Evolutionary conservation across 2,329 filamentous ascomycete species (phyloP).

Genomic region (Claviceps capensis): DNA sequence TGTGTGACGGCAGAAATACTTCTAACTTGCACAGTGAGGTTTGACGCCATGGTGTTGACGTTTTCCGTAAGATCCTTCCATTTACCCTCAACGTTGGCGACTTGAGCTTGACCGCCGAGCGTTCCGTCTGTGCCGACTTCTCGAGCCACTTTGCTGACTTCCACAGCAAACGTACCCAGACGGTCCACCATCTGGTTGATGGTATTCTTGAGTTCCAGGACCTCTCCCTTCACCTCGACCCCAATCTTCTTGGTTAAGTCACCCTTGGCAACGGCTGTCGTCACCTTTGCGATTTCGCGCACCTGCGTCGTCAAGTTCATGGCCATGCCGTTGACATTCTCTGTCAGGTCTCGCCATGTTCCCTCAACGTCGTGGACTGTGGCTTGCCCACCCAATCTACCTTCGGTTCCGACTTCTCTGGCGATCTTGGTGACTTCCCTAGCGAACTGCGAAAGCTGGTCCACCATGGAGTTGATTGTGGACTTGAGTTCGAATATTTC

Average conservation of each 20-base stretch:
- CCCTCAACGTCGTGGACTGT: conserved; percentile 93
- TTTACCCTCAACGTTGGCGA: conserved; percentile 91
- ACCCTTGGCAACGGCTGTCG: conserved; percentile 84
- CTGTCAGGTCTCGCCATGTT: conserved; percentile 91
- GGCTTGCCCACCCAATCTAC: conserved; percentile 84
- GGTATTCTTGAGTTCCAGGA: conserved; percentile 87
- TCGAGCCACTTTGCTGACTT: conserved; percentile 88
- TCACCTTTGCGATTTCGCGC: conserved; percentile 92
- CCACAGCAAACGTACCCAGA: conserved; percentile 86
- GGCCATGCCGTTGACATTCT: conserved; percentile 96
- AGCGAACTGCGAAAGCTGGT: conserved; percentile 91
- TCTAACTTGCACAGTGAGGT: conserved; percentile 62
- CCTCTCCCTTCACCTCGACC: conserved; percentile 86
- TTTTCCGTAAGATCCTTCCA: conserved; percentile 96
- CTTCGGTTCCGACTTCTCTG: conserved; percentile 91
- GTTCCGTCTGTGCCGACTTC: conserved; percentile 95
- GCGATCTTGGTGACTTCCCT: conserved; percentile 95
- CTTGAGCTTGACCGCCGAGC: conserved; percentile 82
- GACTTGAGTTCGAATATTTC: conserved; percentile 92
- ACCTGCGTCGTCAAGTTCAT: conserved; percentile 97
- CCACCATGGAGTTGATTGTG: conserved; percentile 99
- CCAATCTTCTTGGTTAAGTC: conserved; percentile 94
- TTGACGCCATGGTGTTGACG: conserved; percentile 64
- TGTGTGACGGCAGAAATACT: conserved; percentile 91
- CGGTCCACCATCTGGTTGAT: conserved; percentile 99